A percentile compares a stretch with the other conserved stretches of the same genome.
Evolutionary conservation across 768 basidiomycete genomes (phyloP).

Genomic region (Tylopilus subfusipes): DNA sequence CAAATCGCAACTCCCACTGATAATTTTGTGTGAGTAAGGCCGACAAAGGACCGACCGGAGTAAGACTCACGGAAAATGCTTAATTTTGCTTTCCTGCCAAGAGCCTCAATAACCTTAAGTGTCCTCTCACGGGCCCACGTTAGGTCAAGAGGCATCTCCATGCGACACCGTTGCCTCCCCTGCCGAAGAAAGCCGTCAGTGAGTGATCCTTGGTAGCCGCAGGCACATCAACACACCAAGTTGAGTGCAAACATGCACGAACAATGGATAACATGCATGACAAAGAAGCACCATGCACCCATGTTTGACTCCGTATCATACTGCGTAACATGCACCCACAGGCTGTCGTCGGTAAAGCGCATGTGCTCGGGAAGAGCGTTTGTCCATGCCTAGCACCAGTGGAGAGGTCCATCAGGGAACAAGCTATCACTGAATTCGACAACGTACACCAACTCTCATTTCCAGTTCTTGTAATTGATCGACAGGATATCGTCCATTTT

Average conservation of each 20-base stretch:
- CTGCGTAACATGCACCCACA: slow-evolving; percentile 67
- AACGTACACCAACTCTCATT: slow-evolving; percentile 38
- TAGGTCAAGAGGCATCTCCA: slow-evolving; percentile 23
- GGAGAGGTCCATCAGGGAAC: slow-evolving; percentile 8
- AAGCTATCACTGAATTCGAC: neutral
- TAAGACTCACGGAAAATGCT: slow-evolving; percentile 44
- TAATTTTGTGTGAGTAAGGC: slow-evolving; percentile 17
- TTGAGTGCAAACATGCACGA: slow-evolving; percentile 62
- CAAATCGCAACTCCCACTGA: slow-evolving; percentile 61
- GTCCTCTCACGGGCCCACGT: slow-evolving; percentile 39
- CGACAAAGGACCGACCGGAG: slow-evolving; percentile 33
- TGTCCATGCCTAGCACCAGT: slow-evolving; percentile 53
- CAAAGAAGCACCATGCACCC: slow-evolving; percentile 79
- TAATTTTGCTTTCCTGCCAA: slow-evolving; percentile 40
- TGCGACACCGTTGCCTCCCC: slow-evolving; percentile 33
- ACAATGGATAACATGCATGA: slow-evolving; percentile 71
- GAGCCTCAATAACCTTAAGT: slow-evolving; percentile 36
- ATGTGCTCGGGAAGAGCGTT: slow-evolving; percentile 67
- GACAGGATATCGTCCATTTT: slow-evolving; percentile 29
- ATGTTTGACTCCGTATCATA: slow-evolving; percentile 76
- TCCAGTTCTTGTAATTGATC: slow-evolving; percentile 40
- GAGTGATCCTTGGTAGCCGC: neutral
- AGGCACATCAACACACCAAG: slow-evolving; percentile 44
- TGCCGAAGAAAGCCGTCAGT: slow-evolving; percentile 6
- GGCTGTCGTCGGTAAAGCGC: slow-evolving; percentile 64